Evolutionary conservation across 2,329 filamentous ascomycete species (phyloP).

Genomic region (Penicillium sp.): DNA sequence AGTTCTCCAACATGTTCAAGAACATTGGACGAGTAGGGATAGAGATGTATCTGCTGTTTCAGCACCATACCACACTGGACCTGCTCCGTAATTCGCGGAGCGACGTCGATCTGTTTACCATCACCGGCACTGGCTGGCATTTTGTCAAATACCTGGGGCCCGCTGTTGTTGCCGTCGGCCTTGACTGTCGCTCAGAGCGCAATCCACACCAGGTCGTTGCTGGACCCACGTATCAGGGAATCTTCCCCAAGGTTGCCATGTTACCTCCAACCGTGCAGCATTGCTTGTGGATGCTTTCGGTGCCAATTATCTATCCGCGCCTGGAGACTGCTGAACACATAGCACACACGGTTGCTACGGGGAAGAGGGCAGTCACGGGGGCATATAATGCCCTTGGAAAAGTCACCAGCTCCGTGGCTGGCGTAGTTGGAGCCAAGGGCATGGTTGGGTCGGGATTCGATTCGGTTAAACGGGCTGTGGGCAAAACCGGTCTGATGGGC

Average conservation of each 20-base stretch:
- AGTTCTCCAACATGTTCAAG: constrained; percentile 93
- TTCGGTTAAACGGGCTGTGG: constrained; percentile 90
- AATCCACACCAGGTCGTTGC: constrained; percentile 88
- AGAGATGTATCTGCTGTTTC: constrained; percentile 96
- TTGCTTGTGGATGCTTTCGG: constrained; percentile 89
- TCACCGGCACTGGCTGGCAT: constrained; percentile 96
- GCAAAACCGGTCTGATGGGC: constrained; percentile 91
- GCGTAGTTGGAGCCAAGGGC: constrained; percentile 88
- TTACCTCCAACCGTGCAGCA: constrained; percentile 90
- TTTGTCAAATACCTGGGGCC: constrained; percentile 95
- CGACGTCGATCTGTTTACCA: constrained; percentile 86
- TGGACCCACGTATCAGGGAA: constrained; percentile 89
- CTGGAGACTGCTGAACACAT: constrained; percentile 86
- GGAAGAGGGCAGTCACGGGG: constrained; percentile 92
- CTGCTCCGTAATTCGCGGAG: constrained; percentile 80
- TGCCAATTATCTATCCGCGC: constrained; percentile 82
- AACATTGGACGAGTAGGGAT: constrained; percentile 92
- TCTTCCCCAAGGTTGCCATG: constrained; percentile 90
- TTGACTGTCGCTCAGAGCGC: constrained; percentile 84
- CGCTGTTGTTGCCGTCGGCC: constrained; percentile 77
- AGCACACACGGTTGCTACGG: constrained; percentile 81
- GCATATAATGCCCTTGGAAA: constrained; percentile 94
- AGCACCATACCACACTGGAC: constrained; percentile 92
- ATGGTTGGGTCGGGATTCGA: constrained; percentile 87
- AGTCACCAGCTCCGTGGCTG: constrained; percentile 86